A percentile compares a stretch with the other conserved stretches of the same genome.
Evolutionary conservation across 1,284 basidiomycete species (phyloP).

Genomic region (Gymnopus androsaceus): DNA sequence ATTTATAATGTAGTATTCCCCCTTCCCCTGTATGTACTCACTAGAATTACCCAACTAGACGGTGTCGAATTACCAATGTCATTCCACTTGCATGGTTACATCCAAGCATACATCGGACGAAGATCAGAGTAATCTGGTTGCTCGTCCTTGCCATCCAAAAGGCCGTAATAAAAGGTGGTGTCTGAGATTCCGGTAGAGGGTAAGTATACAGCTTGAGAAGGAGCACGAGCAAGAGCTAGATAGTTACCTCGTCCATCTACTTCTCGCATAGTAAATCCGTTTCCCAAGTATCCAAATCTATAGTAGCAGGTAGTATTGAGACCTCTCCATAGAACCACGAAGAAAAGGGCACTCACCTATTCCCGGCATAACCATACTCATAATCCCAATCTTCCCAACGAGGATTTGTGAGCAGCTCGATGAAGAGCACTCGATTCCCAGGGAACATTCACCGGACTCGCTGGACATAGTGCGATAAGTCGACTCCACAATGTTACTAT

Average conservation of each 20-base stretch:
- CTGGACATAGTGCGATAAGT: constrained; percentile 6
- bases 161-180: constrained; percentile 27
- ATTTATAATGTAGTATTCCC: too few relatives aligned
- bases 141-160: constrained; percentile 25
- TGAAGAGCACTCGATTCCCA: constrained; percentile 25
- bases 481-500: not conserved
- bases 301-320: not conserved
- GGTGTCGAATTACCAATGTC: too few relatives aligned
- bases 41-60: too few relatives aligned
- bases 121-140: constrained; percentile 28
- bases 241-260: constrained; percentile 19
- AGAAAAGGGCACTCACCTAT: constrained; percentile 14
- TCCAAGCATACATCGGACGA: constrained; percentile 21
- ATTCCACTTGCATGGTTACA: too few relatives aligned
- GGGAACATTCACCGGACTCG: constrained; percentile 24
- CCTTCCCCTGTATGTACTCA: too few relatives aligned
- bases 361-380: constrained; percentile 24
- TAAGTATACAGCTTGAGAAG: not conserved
- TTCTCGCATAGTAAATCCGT: constrained; percentile 24
- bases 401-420: constrained; percentile 24
- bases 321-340: not conserved
- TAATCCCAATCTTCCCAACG: constrained; percentile 29
- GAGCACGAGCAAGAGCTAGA: not conserved
- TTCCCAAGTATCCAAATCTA: constrained; percentile 25
- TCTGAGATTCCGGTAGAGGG: too few relatives aligned